Conservation (phyloP, 2,329 filamentous ascomycete genomes). For the Penicillium frequentans region DNA sequence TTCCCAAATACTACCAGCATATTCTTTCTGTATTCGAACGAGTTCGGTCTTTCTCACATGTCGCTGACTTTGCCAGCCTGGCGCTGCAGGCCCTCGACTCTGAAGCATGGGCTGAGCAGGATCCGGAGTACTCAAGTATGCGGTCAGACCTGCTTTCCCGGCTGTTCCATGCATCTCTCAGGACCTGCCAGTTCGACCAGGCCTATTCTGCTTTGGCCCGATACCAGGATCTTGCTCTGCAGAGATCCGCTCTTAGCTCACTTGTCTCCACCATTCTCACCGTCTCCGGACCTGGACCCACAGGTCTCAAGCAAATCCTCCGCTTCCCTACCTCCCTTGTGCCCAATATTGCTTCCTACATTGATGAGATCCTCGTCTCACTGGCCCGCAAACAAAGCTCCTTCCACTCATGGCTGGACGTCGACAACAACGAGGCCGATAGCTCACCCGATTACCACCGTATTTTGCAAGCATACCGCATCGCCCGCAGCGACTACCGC, state of each 20-base stretch:
- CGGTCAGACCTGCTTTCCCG: slow-evolving; percentile 75
- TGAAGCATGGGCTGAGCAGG: slow-evolving; percentile 32
- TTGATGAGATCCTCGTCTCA: slow-evolving; percentile 74
- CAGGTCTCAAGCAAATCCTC: slow-evolving; percentile 61
- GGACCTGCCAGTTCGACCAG: slow-evolving; percentile 75
- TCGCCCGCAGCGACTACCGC: slow-evolving; percentile 80
- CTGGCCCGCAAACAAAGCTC: slow-evolving; percentile 70
- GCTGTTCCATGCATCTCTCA: slow-evolving; percentile 78
- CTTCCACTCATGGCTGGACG: slow-evolving; percentile 47
- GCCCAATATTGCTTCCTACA: slow-evolving; percentile 70
- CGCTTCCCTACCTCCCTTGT: slow-evolving; percentile 65
- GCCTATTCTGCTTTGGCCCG: slow-evolving; percentile 77
- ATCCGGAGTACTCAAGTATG: slow-evolving; percentile 42
- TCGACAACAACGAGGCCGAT: slow-evolving; percentile 34
- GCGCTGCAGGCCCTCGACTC: slow-evolving; percentile 64
- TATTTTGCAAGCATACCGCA: slow-evolving; percentile 87
- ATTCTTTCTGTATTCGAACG: slow-evolving; percentile 79
- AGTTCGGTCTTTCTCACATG: slow-evolving; percentile 72
- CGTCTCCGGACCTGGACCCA: slow-evolving; percentile 39
- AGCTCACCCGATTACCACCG: slow-evolving; percentile 72
- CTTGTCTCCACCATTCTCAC: slow-evolving; percentile 55
- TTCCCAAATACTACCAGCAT: slow-evolving; percentile 83
- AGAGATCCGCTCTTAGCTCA: slow-evolving; percentile 68
- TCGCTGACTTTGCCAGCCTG: slow-evolving; percentile 78
- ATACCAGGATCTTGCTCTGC: slow-evolving; percentile 70